Base-by-base conservation (phyloP, 169 alveolate species). In the Cryptosporidium sp. region DNA sequence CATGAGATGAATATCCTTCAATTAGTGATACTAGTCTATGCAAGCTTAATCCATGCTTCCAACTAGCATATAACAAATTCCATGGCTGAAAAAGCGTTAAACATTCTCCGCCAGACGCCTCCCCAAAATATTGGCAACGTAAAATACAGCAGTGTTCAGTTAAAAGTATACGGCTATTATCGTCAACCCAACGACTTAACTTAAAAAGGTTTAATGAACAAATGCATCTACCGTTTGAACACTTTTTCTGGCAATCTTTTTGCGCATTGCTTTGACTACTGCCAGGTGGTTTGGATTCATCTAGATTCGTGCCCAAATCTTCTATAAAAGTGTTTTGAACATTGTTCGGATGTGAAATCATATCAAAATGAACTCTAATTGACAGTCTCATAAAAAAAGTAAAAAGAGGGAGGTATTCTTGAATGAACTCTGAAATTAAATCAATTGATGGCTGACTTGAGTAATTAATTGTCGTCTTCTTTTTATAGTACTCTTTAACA, bases 21-120 rank as follows among this genome's bases (percentile, higher is more conserved):
- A 80, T 62, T 8, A 51, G 26, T 21, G 71, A 37, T 23, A 80
- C 65, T 33, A 80, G 75, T 8, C 89, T 59, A 7, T 80, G 75
- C 48, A 80, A 62, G 41, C 89, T 80, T 26, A 80, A 39, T n/a
- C 89, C 89, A 23, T 80, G 89, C 39, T 80, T 80, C 89, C 89
- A 80, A 23, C 89, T 80, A 21, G 89, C 89, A 80, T 80, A 80
- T 61, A 80, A 35, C 10, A 80, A n/a, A 65, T 80, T 80, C 89
- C 89, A 80, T 7, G 89, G 89, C 35, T 61, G 89, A 39, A 80
- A 80, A 23, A 65, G 16, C 8, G 73, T 80, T 29, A 80, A 41
- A 41, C 26, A 80, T 29, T 80, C 89, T 59, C 80, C 89, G 23
- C 65, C n/a, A 18, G 69, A 62, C 6, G 50, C 18, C 8, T 80